Conservation (phyloP, 768 basidiomycete genomes). For the Leccinum obscurum region DNA sequence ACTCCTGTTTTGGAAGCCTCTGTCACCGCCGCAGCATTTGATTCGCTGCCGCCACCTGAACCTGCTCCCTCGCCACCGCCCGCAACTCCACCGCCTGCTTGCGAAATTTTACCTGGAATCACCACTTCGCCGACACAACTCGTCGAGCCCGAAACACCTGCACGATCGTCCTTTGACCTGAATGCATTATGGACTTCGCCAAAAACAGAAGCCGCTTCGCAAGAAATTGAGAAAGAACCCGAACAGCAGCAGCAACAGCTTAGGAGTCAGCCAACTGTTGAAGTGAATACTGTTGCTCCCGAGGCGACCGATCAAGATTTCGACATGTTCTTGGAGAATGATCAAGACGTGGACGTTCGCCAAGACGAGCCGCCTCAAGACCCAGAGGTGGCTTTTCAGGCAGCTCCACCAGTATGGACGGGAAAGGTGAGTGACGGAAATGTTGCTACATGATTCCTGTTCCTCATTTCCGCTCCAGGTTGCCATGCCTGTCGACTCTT, state of each 20-base stretch:
- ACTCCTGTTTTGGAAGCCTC: slow-evolving; percentile 20
- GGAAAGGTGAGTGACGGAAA: slow-evolving; percentile 57
- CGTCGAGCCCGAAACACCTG: slow-evolving; percentile 44
- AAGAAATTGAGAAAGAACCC: slow-evolving; percentile 24
- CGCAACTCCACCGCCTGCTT: slow-evolving; percentile 50
- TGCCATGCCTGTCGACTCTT: slow-evolving; percentile 77
- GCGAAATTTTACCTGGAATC: slow-evolving; percentile 25
- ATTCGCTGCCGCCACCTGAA: slow-evolving; percentile 14
- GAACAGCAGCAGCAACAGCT: slow-evolving; percentile 31
- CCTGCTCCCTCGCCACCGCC: slow-evolving; percentile 34
- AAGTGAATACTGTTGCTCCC: slow-evolving; percentile 35
- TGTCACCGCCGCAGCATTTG: slow-evolving; percentile 7
- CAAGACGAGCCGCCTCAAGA: slow-evolving; percentile 34
- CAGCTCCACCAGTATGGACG: slow-evolving; percentile 64
- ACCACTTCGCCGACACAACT: slow-evolving; percentile 24
- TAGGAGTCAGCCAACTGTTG: slow-evolving; percentile 50
- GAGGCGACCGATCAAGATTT: slow-evolving; percentile 79
- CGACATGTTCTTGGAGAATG: slow-evolving; percentile 79
- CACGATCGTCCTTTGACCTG: slow-evolving; percentile 65
- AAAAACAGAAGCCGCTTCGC: slow-evolving; percentile 28
- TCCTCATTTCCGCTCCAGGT: slow-evolving; percentile 47
- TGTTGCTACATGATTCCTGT: slow-evolving; percentile 3
- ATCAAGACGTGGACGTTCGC: slow-evolving; percentile 37
- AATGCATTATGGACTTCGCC: slow-evolving; percentile 69
- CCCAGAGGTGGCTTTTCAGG: slow-evolving; percentile 53